These are phyloP conservation scores for Nicotiana undulata DNA, from an alignment of 257 asterid species.

Conservation along the genomic window DNA sequence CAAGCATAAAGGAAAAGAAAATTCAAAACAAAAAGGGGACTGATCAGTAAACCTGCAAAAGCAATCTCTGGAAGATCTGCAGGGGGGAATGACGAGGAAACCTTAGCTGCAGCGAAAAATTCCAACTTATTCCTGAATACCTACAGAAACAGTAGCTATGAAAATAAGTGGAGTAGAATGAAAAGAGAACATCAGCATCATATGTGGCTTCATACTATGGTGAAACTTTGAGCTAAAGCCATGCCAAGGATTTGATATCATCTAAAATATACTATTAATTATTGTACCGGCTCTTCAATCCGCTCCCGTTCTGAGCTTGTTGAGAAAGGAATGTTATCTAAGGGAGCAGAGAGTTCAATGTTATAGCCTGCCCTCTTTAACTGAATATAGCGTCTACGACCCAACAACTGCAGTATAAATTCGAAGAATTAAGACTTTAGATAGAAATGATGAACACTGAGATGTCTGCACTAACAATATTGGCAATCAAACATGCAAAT, in stretches of 20 bases:
- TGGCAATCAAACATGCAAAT: conserved; percentile 22
- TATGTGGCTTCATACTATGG: not conserved
- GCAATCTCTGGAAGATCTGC: conserved; percentile 97
- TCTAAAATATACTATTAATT: conserved; percentile 12
- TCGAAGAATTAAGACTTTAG: not conserved
- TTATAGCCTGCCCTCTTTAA: conserved; percentile 89
- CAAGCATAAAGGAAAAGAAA: not conserved
- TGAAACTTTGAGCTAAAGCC: not conserved
- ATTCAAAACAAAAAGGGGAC: not conserved
- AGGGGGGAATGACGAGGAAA: conserved; percentile 83
- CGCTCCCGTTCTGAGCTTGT: conserved; percentile 75
- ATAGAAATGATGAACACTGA: not conserved
- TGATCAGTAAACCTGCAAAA: conserved; percentile 65
- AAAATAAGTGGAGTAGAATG: conserved; percentile 1
- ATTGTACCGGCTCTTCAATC: conserved; percentile 81
- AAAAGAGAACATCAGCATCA: not conserved
- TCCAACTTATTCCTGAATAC: conserved; percentile 77
- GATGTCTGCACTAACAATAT: not conserved
- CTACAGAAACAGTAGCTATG: conserved; percentile 34
- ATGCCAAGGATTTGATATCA: not conserved
- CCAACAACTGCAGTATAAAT: conserved; percentile 57
- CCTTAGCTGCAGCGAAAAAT: conserved; percentile 95
- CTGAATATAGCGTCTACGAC: conserved; percentile 86
- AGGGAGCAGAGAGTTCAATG: conserved; percentile 70
- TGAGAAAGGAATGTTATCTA: conserved; percentile 86